Evolutionary conservation across 768 basidiomycete species (phyloP).

Genomic region (Podaxis sp.): DNA sequence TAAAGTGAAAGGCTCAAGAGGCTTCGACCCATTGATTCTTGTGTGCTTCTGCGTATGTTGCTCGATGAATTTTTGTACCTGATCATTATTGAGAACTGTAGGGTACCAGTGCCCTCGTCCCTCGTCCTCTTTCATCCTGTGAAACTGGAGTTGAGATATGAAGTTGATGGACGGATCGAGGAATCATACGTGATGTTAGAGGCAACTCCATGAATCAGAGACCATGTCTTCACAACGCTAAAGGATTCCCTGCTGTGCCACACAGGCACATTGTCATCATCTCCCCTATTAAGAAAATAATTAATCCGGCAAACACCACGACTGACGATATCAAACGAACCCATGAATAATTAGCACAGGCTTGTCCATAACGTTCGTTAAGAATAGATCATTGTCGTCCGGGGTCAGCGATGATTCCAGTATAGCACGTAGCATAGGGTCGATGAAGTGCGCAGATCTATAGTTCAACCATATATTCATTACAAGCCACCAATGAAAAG

Average conservation of each 20-base stretch:
- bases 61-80: constrained; percentile 55
- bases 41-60: not conserved
- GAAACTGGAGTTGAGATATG: not conserved
- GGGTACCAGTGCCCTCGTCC: constrained; percentile 73
- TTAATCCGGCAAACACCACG: not conserved
- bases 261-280: constrained; percentile 84
- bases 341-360: constrained; percentile 80
- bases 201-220: constrained; percentile 31
- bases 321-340: constrained; percentile 31
- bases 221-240: constrained; percentile 58
- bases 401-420: constrained; percentile 73
- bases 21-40: not conserved
- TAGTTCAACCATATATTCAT: not conserved
- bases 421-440: constrained; percentile 70
- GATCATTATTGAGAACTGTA: constrained; percentile 51
- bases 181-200: constrained; percentile 49
- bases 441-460: constrained; percentile 74
- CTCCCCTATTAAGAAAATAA: constrained; percentile 45
- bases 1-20: constrained; percentile 53
- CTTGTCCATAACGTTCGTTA: constrained; percentile 72
- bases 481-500: not conserved
- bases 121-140: constrained; percentile 62
- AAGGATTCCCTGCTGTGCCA: constrained; percentile 79
- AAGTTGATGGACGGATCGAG: not conserved
- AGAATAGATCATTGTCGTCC: constrained; percentile 86